Percentiles rank a stretch among this genome's conserved stretches.
phyloP scores from a whole-genome alignment of 345 rosid species.

The Sisymbrium altissimum region DNA sequence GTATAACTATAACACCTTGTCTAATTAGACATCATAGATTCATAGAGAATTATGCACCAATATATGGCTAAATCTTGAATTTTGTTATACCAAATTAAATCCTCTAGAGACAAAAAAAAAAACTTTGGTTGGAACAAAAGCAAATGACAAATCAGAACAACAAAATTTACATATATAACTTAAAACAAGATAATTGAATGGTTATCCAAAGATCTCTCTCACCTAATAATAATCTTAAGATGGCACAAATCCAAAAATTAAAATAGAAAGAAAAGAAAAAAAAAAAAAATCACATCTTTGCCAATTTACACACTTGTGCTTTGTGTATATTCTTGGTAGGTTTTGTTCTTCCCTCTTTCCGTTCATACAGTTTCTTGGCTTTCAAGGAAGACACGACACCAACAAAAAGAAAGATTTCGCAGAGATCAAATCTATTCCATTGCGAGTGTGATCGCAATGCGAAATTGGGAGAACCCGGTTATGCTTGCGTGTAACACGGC shows the following conservation, averaged over 20 bases:
- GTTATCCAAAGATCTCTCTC: slow-evolving; percentile 33
- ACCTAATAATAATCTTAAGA: slow-evolving; percentile 27
- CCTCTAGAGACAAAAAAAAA: background rate
- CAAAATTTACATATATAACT: slow-evolving; percentile 17
- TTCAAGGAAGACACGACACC: background rate
- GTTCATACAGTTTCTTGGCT: slow-evolving; percentile 10
- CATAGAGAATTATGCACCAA: background rate
- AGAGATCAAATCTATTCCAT: background rate
- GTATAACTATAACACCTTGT: background rate
- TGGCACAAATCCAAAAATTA: slow-evolving; percentile 14
- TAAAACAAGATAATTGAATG: slow-evolving; percentile 34
- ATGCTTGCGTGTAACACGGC: slow-evolving; percentile 45
- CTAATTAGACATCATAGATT: background rate
- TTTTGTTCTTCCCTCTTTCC: slow-evolving; percentile 36
- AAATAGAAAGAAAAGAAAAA: background rate
- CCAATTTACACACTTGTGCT: slow-evolving; percentile 14
- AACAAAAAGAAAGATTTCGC: background rate
- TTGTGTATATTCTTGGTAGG: slow-evolving; percentile 30
- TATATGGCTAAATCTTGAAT: background rate
- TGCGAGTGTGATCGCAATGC: slow-evolving; percentile 34
- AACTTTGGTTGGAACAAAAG: slow-evolving; percentile 14
- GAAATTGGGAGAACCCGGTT: slow-evolving; percentile 41
- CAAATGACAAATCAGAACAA: slow-evolving; percentile 23
- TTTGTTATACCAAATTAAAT: slow-evolving; percentile 12
- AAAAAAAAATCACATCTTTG: background rate